Evolutionary conservation across 306 rosid genomes (phyloP).

Genomic region (Arachis stenosperma): DNA sequence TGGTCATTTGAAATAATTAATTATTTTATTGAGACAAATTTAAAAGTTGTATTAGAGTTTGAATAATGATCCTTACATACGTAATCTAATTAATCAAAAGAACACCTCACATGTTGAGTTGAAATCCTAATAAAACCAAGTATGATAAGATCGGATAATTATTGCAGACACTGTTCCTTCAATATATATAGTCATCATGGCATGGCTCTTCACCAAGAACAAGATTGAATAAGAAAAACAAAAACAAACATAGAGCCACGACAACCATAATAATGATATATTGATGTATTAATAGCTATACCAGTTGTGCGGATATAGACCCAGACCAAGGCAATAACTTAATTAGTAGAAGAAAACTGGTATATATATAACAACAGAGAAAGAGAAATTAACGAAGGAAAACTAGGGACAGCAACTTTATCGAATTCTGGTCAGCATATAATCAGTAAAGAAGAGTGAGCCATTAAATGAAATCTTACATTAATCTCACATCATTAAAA

Average conservation of each 20-base stretch:
- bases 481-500: no score
- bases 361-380: background rate
- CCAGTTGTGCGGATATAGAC: conserved; percentile 7
- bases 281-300: background rate
- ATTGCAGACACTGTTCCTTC: background rate
- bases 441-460: no score
- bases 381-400: background rate
- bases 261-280: background rate
- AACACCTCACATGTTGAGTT: background rate
- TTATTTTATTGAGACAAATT: background rate
- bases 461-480: no score
- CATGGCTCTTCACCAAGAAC: background rate
- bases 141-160: background rate
- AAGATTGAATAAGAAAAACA: background rate
- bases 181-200: background rate
- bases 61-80: background rate
- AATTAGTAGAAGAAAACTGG: background rate
- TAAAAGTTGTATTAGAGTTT: background rate
- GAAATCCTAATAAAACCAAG: background rate
- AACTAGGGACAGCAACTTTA: no score
- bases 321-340: background rate
- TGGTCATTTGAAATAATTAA: background rate
- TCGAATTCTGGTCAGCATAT: no score
- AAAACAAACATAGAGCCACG: background rate
- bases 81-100: background rate